Evolutionary conservation across 2,329 filamentous ascomycete species (phyloP).

Genomic region (Fusarium napiforme): DNA sequence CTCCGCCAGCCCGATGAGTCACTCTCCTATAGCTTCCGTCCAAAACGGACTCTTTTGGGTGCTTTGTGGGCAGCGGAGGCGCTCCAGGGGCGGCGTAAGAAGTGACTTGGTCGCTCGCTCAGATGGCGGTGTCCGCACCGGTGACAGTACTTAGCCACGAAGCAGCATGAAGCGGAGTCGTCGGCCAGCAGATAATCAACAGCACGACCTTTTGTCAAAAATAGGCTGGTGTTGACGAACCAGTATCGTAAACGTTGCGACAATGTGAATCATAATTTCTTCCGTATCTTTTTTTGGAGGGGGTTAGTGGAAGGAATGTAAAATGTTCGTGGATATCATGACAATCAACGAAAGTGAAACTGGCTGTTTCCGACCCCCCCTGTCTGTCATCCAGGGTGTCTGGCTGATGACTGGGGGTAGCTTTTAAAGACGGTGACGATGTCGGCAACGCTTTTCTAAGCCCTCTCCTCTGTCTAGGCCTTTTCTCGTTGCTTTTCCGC

Average conservation of each 20-base stretch:
- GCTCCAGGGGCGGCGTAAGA: constrained; percentile 29
- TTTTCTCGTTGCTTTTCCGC: constrained; percentile 30
- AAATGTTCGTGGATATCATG: constrained; percentile 32
- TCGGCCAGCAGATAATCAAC: constrained; percentile 34
- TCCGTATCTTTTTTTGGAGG: constrained; percentile 19
- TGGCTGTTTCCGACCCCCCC: constrained; percentile 31
- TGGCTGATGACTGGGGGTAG: constrained; percentile 22
- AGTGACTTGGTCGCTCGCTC: constrained; percentile 24
- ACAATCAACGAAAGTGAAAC: constrained; percentile 30
- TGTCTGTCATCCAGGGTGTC: constrained; percentile 35
- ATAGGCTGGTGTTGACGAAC: constrained; percentile 20
- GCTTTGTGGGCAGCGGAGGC: constrained; percentile 33
- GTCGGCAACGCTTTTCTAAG: constrained; percentile 17
- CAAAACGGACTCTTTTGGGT: constrained; percentile 27
- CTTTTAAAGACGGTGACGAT: constrained; percentile 22
- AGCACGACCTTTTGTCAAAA: constrained; percentile 11
- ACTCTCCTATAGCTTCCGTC: constrained; percentile 24
- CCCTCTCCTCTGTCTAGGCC: constrained; percentile 1
- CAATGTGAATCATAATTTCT: constrained; percentile 13
- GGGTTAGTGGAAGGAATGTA: constrained; percentile 22
- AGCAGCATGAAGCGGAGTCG: constrained; percentile 34
- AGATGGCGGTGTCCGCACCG: constrained; percentile 37
- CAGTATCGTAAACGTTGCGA: constrained; percentile 12
- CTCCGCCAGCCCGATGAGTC: constrained; percentile 40
- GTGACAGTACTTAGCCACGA: constrained; percentile 38